A percentile compares a stretch with the other conserved stretches of the same genome.
These are phyloP conservation scores for Stevia rebaudiana DNA, from an alignment of 140 eudicot species.

Conservation along the genomic window DNA sequence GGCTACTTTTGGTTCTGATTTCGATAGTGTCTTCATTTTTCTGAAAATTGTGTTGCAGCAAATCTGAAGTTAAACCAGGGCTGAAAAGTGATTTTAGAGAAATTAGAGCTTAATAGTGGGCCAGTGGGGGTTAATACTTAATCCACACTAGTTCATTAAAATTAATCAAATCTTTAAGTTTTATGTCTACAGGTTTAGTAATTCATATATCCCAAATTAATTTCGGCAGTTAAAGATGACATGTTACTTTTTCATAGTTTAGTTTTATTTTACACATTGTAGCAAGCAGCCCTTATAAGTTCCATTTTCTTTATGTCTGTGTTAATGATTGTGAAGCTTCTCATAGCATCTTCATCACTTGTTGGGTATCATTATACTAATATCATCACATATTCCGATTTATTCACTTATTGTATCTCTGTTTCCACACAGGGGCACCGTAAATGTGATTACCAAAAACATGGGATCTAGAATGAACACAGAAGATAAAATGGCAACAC, in stretches of 20 bases:
- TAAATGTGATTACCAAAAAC: conserved; percentile 30
- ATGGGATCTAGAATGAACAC: background rate
- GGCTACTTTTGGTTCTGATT: background rate
- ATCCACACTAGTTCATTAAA: too few species aligned
- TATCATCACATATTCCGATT: background rate
- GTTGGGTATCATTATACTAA: background rate
- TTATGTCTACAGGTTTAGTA: too few species aligned
- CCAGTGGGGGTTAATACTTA: too few species aligned
- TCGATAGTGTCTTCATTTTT: background rate
- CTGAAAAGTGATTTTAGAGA: background rate
- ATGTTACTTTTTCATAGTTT: too few species aligned
- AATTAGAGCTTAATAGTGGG: background rate
- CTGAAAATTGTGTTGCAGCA: background rate
- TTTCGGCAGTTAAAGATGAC: too few species aligned
- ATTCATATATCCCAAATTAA: too few species aligned
- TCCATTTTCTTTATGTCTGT: background rate
- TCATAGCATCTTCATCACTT: background rate
- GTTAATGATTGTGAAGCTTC: background rate
- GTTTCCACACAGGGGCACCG: conserved; percentile 29
- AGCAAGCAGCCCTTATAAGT: background rate
- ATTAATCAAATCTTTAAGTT: too few species aligned
- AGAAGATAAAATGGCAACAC: conserved; percentile 33
- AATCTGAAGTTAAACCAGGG: background rate
- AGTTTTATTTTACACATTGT: background rate
- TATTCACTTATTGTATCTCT: conserved; percentile 11